Evolutionary conservation across 805 yeast genomes (phyloP).

Genomic region (Kazachstania kunashirensis): DNA sequence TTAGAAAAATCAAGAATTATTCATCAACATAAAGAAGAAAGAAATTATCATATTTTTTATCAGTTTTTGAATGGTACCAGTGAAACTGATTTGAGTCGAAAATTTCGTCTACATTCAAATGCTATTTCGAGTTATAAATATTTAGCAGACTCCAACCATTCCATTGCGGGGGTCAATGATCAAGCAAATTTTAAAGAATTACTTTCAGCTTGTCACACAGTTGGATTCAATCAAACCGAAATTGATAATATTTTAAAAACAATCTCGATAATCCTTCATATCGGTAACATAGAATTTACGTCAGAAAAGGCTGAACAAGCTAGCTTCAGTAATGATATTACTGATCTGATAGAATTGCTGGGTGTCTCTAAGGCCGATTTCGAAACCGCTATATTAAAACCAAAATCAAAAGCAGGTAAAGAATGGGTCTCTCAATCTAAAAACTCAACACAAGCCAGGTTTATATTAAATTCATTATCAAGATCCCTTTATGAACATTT

Average conservation of each 20-base stretch:
- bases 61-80: slow-evolving; percentile 68
- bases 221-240: slow-evolving; percentile 57
- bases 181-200: slow-evolving; percentile 54
- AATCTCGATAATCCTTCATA: slow-evolving; percentile 66
- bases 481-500: slow-evolving; percentile 78
- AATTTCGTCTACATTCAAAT: slow-evolving; percentile 34
- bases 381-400: slow-evolving; percentile 54
- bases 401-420: slow-evolving; percentile 83
- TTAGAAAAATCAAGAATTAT: slow-evolving; percentile 90
- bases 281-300: slow-evolving; percentile 75
- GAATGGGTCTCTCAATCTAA: slow-evolving; percentile 76
- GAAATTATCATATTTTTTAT: slow-evolving; percentile 91
- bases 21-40: slow-evolving; percentile 60
- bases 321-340: slow-evolving; percentile 38
- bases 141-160: slow-evolving; percentile 44
- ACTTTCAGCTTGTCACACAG: slow-evolving; percentile 54
- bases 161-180: slow-evolving; percentile 73
- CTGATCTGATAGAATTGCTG: slow-evolving; percentile 46
- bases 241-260: slow-evolving; percentile 50
- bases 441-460: slow-evolving; percentile 69
- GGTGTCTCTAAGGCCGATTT: slow-evolving; percentile 49
- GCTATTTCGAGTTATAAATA: slow-evolving; percentile 32
- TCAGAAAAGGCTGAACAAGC: slow-evolving; percentile 73
- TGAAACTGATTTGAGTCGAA: slow-evolving; percentile 29
- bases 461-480: slow-evolving; percentile 77